Evolutionary conservation across 2,329 filamentous ascomycete genomes (phyloP).

Genomic region (Calonectria pseudoturangicola): DNA sequence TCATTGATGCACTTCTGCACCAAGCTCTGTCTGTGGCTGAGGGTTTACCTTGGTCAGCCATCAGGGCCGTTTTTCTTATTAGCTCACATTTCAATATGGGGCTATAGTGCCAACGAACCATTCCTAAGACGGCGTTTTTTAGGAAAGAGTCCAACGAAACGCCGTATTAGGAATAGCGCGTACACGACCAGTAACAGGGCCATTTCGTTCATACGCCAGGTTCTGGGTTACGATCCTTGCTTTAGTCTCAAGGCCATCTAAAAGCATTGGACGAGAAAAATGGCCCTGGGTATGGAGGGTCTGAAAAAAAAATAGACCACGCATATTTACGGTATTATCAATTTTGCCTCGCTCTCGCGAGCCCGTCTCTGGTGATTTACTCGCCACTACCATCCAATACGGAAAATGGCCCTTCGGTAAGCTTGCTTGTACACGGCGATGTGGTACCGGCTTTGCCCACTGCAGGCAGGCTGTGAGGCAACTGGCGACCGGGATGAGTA

Average conservation of each 20-base stretch:
- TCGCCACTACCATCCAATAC: not conserved
- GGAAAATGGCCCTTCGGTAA: constrained; percentile 3
- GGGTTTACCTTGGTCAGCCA: not conserved
- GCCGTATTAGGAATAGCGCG: too few species aligned
- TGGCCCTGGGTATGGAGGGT: not conserved
- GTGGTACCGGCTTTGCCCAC: not conserved
- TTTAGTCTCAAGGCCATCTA: too few species aligned
- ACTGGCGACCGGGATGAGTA: too few species aligned
- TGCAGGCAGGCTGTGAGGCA: too few species aligned
- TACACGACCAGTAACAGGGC: too few species aligned
- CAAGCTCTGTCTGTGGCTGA: not conserved
- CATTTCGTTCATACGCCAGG: constrained; percentile 1
- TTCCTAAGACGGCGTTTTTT: too few species aligned
- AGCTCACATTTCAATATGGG: not conserved
- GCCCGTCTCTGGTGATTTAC: not conserved
- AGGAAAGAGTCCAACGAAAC: too few species aligned
- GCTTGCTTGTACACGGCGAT: too few species aligned
- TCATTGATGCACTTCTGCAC: not conserved
- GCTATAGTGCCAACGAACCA: too few species aligned
- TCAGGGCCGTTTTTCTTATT: constrained; percentile 8
- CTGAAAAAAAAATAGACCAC: too few species aligned
- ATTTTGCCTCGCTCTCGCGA: not conserved
- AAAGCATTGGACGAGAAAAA: constrained; percentile 8
- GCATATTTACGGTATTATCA: too few species aligned
- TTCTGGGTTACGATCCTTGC: not conserved